Percentiles rank a stretch among this genome's conserved stretches.
Conservation (phyloP, 78 protist genomes). For the Pelomyxa schiedti region DNA sequence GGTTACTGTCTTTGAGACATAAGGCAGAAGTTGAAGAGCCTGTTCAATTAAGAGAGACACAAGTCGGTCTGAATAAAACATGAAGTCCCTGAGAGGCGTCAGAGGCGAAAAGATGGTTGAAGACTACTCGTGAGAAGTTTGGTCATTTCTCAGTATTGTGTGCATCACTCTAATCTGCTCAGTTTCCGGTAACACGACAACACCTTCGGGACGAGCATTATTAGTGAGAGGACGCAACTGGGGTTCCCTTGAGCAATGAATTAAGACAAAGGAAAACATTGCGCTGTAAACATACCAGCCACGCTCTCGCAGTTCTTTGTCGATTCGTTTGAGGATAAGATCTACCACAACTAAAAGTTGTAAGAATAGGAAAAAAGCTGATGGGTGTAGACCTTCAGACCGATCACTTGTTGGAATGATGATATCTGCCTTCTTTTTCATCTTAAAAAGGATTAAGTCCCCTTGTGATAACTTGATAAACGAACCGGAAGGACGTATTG, state of each 20-base stretch:
- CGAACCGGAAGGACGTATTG: conserved; percentile 59
- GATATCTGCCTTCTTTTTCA: conserved; percentile 65
- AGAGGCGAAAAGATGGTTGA: no score
- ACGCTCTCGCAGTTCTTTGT: conserved; percentile 26
- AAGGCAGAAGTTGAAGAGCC: conserved; percentile 49
- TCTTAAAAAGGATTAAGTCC: conserved; percentile 4
- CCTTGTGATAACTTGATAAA: not conserved
- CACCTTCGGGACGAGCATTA: not conserved
- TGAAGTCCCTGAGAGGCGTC: conserved; percentile 31
- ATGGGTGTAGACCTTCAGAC: no score
- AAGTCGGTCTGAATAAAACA: conserved; percentile 58
- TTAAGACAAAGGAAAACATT: no score
- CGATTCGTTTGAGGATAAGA: conserved; percentile 30
- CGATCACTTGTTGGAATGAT: conserved; percentile 67
- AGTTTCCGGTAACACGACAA: not conserved
- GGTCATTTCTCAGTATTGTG: not conserved
- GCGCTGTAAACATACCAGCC: no score
- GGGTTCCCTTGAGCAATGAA: no score
- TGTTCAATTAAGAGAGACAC: conserved; percentile 54
- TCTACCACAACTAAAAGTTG: conserved; percentile 51
- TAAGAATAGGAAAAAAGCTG: no score
- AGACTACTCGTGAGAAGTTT: no score
- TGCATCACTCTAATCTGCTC: not conserved
- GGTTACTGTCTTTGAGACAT: conserved; percentile 6
- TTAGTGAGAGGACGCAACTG: not conserved